These are phyloP conservation scores for Lycium barbarum DNA, from an alignment of 257 asterid species.

Conservation along the genomic window DNA sequence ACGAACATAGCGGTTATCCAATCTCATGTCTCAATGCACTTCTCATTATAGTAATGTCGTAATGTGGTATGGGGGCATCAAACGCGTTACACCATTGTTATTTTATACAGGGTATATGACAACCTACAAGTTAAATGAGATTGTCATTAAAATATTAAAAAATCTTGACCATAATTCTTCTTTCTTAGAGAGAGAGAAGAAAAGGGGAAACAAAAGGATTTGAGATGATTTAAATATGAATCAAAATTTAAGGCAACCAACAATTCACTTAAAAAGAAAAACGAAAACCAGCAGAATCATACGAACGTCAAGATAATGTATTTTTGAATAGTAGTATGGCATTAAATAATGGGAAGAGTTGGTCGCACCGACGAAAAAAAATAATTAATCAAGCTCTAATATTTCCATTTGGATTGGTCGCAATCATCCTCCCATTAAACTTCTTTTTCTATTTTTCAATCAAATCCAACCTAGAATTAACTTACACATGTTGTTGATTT, in stretches of 20 bases:
- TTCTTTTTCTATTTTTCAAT: neutral
- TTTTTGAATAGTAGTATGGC: constrained; percentile 3
- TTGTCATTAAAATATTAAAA: neutral
- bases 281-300: neutral
- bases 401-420: neutral
- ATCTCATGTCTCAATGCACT: neutral
- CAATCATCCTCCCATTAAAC: constrained; percentile 19
- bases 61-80: neutral
- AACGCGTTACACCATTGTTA: neutral
- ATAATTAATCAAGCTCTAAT: neutral
- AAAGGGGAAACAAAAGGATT: neutral
- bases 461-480: neutral
- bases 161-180: neutral
- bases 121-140: neutral
- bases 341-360: neutral
- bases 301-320: constrained; percentile 11
- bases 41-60: neutral
- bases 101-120: neutral
- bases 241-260: neutral
- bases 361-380: constrained; percentile 33
- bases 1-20: accelerated
- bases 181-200: too few species aligned
- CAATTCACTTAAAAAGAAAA: neutral
- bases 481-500: neutral
- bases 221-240: neutral